phyloP scores from a whole-genome alignment of 768 basidiomycete species.

The Butyriboletus loyo region DNA sequence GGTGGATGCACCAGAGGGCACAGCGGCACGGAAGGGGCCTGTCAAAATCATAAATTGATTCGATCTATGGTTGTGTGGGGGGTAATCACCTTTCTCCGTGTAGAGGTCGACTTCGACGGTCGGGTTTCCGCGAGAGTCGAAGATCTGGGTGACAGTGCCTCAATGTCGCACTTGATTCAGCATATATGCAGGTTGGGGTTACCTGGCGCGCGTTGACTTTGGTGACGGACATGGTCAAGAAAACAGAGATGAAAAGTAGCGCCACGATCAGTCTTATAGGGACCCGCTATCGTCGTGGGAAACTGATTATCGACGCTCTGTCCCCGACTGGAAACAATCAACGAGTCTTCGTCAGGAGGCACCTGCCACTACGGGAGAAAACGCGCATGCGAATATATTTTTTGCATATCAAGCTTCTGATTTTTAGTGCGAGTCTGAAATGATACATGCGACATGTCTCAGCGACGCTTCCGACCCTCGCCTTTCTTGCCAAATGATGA shows the following conservation, averaged over 20 bases:
- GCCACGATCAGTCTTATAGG: slow-evolving; percentile 22
- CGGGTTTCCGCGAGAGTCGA: slow-evolving; percentile 98
- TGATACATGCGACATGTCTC: slow-evolving; percentile 16
- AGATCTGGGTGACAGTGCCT: slow-evolving; percentile 63
- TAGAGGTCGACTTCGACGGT: slow-evolving; percentile 91
- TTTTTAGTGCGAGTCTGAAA: slow-evolving; percentile 10
- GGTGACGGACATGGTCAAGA: slow-evolving; percentile 79
- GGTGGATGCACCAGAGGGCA: slow-evolving; percentile 98
- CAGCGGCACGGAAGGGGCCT: slow-evolving; percentile 93
- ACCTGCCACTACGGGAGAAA: neutral
- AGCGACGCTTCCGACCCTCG: slow-evolving; percentile 39
- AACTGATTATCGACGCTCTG: slow-evolving; percentile 36
- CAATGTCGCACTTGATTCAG: slow-evolving; percentile 1
- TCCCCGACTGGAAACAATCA: slow-evolving; percentile 11
- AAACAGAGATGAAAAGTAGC: slow-evolving; percentile 17
- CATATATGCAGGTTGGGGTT: slow-evolving; percentile 15
- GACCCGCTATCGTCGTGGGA: slow-evolving; percentile 25
- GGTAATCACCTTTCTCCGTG: slow-evolving; percentile 75
- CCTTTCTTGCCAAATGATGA: slow-evolving; percentile 51
- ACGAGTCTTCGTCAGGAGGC: neutral
- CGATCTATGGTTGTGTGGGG: slow-evolving; percentile 1
- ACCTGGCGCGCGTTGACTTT: slow-evolving; percentile 95
- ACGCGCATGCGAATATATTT: neutral
- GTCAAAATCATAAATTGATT: slow-evolving; percentile 16
- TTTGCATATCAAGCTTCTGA: slow-evolving; percentile 8